Percentiles rank a stretch among this genome's conserved stretches.
Conservation (phyloP, 805 yeast genomes). For the Teunomyces stri region DNA sequence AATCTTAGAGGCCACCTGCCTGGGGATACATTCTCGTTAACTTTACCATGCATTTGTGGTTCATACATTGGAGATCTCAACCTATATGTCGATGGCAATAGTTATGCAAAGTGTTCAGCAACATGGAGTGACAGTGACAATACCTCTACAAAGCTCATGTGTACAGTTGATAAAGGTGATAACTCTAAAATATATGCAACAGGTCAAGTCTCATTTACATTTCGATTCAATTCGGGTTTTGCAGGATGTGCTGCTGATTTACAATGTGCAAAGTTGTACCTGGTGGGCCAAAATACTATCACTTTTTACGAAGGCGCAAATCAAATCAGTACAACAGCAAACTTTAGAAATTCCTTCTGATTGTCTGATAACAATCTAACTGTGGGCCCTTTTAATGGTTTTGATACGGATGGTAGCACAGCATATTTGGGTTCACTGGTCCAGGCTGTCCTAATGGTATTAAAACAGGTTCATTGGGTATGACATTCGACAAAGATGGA, state of each 20-base stretch:
- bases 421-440: too few relatives aligned
- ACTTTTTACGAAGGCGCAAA: constrained; percentile 17
- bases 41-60: constrained; percentile 25
- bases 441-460: too few relatives aligned
- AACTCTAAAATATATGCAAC: constrained; percentile 9
- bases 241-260: constrained; percentile 11
- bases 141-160: constrained; percentile 11
- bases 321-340: constrained; percentile 9
- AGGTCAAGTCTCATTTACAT: constrained; percentile 14
- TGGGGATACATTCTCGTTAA: constrained; percentile 27
- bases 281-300: constrained; percentile 13
- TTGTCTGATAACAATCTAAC: too few relatives aligned
- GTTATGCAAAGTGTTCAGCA: constrained; percentile 10
- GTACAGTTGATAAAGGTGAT: constrained; percentile 16
- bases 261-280: constrained; percentile 8
- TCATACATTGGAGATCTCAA: constrained; percentile 10
- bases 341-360: constrained; percentile 3
- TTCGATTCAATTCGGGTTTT: constrained; percentile 19
- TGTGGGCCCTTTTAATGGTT: constrained; percentile 1
- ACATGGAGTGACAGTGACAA: constrained; percentile 5
- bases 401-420: too few relatives aligned
- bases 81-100: constrained; percentile 4
- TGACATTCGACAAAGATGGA: too few relatives aligned
- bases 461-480: too few relatives aligned
- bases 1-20: constrained; percentile 12